Evolutionary conservation across 225 moss, liverwort and hornwort genomes (phyloP), one percentile per base, ranked within the genome.

Genomic region (Asterella californica): DNA sequence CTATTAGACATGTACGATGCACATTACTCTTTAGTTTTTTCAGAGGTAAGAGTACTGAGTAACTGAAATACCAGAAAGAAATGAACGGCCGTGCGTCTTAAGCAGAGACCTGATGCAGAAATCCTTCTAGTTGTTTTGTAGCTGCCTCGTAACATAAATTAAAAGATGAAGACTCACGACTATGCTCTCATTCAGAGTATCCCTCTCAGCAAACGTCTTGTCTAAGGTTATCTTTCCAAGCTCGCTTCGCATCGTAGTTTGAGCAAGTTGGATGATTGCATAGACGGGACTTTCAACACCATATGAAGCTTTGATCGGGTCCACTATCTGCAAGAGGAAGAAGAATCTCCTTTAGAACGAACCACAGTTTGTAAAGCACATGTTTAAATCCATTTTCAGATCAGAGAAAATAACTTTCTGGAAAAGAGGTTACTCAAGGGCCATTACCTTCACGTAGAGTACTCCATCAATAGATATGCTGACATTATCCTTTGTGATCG

Each of bases 401-500:
- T 21, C 1, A 74, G 15, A 74, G 10, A 19, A 25, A 25, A 50
- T n/a, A n/a, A n/a, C n/a, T n/a, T n/a, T n/a, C n/a, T n/a, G n/a
- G 48, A 48, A 2, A 72, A 15, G 18, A 65, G 30, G 32, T 34
- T 15, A 65, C 33, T 4, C 67, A 5, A 19, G 30, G 10, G 7
- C 18, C 49, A 49, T 61, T 79, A 88, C 88, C 88, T 99, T 99
- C 33, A 99, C 91, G 61, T 93, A 99, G 1, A 99, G 82, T 49
- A 99, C 97, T 78, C 97, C 97, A 77, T 99, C 97, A 79, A 99
- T 99, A 63, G 97, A 99, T 70, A 99, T 99, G 81, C 93, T 93
- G 79, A 99, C 97, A 78, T 99, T 99, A 63, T 99, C 97, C 82
- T 99, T 95, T n/a, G 97, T 99, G 29, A 99, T 99, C 21, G 97